A percentile compares a stretch with the other conserved stretches of the same genome.
These are phyloP conservation scores for Cyclotella choctawhatcheeana DNA, from an alignment of 108 stramenopile genomes.

Conservation along the genomic window DNA sequence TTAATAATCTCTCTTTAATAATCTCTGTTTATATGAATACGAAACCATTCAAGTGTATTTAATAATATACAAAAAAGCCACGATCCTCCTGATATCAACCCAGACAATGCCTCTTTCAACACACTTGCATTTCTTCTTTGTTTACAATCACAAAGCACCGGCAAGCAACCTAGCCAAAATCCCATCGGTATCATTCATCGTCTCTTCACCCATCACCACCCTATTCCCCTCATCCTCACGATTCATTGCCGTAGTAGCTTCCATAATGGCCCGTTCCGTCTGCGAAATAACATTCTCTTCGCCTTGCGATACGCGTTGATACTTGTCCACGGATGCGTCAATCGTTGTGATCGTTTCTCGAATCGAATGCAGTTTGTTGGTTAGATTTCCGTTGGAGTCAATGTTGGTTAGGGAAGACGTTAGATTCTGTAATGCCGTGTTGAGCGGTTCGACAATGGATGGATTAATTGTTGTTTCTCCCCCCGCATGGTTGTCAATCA, in stretches of 20 bases:
- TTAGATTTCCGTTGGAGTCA: conserved; percentile 25
- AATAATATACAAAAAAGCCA: no score
- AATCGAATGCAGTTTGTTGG: conserved; percentile 29
- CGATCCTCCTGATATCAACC: no score
- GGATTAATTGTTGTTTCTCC: neutral
- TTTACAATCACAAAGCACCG: no score
- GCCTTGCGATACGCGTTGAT: conserved; percentile 28
- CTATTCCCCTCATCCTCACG: neutral
- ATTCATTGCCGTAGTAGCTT: neutral
- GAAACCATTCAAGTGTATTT: no score
- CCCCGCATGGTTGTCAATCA: no score
- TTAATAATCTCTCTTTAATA: no score
- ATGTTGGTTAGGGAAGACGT: conserved; percentile 27
- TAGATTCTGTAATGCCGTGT: conserved; percentile 32
- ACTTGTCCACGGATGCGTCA: conserved; percentile 40
- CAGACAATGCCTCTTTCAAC: no score
- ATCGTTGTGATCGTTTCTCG: conserved; percentile 39
- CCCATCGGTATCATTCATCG: conserved; percentile 1
- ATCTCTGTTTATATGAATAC: no score
- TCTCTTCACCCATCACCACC: neutral
- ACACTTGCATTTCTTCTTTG: no score
- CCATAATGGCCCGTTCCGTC: conserved; percentile 37
- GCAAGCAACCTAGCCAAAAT: conserved; percentile 10
- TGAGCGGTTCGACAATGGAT: conserved; percentile 20
- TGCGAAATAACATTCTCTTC: conserved; percentile 44